Conservation (phyloP, 192 early-diverging fungal species). For the Hyaloraphidium curvatum region DNA sequence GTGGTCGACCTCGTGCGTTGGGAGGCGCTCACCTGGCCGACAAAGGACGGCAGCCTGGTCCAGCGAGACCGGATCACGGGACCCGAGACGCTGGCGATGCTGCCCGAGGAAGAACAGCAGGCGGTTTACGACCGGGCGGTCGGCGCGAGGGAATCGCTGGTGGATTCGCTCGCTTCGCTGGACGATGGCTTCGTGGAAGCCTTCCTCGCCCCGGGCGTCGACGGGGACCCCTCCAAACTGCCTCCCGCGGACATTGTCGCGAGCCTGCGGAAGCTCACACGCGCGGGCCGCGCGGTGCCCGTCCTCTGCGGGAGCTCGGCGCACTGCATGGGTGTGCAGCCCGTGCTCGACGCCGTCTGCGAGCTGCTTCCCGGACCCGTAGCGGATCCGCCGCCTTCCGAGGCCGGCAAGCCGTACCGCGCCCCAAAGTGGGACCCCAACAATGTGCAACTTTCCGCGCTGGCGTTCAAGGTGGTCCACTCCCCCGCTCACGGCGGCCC, state of each 20-base stretch:
- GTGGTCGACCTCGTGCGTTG: constrained; percentile 59
- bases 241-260: constrained; percentile 33
- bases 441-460: constrained; percentile 57
- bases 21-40: constrained; percentile 43
- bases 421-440: too few relatives aligned
- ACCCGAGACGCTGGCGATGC: constrained; percentile 20
- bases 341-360: constrained; percentile 68
- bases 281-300: constrained; percentile 48
- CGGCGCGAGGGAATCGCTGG: constrained; percentile 39
- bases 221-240: constrained; percentile 55
- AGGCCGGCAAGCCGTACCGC: not conserved
- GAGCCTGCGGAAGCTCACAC: constrained; percentile 51
- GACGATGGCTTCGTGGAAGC: constrained; percentile 69
- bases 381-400: constrained; percentile 39
- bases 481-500: constrained; percentile 60
- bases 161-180: constrained; percentile 64
- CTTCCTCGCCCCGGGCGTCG: constrained; percentile 40
- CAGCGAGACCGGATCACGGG: constrained; percentile 9
- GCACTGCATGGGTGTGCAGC: constrained; percentile 82
- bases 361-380: constrained; percentile 68
- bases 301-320: constrained; percentile 77
- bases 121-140: constrained; percentile 24
- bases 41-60: constrained; percentile 18
- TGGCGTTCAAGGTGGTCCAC: constrained; percentile 87
- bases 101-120: constrained; percentile 5